Base-by-base conservation (phyloP, 192 early-diverging fungal genomes). In the Phlyctochytrium bullatum region DNA sequence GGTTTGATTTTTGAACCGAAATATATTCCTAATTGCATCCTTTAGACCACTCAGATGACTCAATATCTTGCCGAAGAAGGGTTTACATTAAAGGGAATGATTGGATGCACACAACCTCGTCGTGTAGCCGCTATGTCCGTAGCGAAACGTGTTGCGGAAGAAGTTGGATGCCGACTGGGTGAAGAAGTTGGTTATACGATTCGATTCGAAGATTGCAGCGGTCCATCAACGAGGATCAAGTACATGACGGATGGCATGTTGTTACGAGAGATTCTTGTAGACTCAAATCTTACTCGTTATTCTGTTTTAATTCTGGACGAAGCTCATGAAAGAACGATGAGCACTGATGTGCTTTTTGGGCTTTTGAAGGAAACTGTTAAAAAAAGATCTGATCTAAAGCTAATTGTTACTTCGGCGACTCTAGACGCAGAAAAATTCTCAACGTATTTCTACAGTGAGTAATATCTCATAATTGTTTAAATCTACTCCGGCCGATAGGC, bases 211-310 rank as follows among this genome's bases (percentile, higher is more conserved):
- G 97, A 99, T 75, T 96, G 94, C 78, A 97, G 94, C 3, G 88
- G 88, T 34, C 88, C 89, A 2, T 83, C 86, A 52, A 99, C 97
- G 2, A 80, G 75, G 64, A 92, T 99, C 70, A 99, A 98, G 78
- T 98, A 97, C 79, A 98, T 99, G 97, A 99, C 97, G 17, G 97
- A 98, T 67, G 97, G 97, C 78, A 93, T 98, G 89, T 71, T 99
- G 24, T 78, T 98, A 57, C 85, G 95, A 69, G 97, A 99, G 69
- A 90, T 92, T 65, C 81, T 99, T 56, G 86, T 93, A 0, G 92
- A 95, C 65, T 82, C 91, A 0, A 81, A 85, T 32, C 80, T 99
- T 69, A 80, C 71, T 10, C 88, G 89, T 63, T 99, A 99, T 78
- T 88, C 90, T n/a, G 90, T 93, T 10, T 83, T 99, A 33, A 89